Evolutionary conservation across 768 basidiomycete genomes (phyloP).

Genomic region (Suillus subalutaceus): DNA sequence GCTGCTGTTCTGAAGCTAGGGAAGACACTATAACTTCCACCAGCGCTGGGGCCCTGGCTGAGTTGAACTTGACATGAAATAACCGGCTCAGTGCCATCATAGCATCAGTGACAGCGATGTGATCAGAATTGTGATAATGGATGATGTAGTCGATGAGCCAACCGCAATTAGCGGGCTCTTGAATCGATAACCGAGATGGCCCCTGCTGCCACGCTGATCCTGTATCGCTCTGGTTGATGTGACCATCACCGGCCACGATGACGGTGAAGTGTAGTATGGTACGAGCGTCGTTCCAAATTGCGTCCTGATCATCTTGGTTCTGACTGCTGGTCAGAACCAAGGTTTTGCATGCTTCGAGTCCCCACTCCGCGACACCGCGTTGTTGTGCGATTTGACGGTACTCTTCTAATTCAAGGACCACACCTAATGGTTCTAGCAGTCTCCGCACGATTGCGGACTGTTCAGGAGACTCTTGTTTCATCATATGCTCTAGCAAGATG

Average conservation of each 20-base stretch:
- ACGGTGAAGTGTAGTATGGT: conserved; percentile 10
- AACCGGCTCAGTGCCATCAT: conserved; percentile 9
- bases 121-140: conserved; percentile 3
- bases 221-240: background rate
- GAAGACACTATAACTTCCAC: conserved; percentile 4
- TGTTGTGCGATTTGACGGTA: conserved; percentile 9
- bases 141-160: conserved; percentile 12
- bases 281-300: conserved; percentile 8
- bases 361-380: conserved; percentile 6
- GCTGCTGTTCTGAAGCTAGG: conserved; percentile 1
- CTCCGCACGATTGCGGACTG: background rate
- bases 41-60: background rate
- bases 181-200: background rate
- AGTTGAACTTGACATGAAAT: background rate
- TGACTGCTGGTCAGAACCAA: too few species aligned
- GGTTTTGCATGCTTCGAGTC: conserved; percentile 4
- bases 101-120: conserved; percentile 10
- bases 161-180: background rate
- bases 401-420: conserved; percentile 9
- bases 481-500: conserved; percentile 3
- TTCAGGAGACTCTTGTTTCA: conserved; percentile 1
- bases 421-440: conserved; percentile 10
- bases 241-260: background rate
- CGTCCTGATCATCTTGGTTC: background rate
- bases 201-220: background rate